Evolutionary conservation across 441 rosid genomes (phyloP), one percentile per base, ranked within the genome.

Genomic region (Erodium moschatum): DNA sequence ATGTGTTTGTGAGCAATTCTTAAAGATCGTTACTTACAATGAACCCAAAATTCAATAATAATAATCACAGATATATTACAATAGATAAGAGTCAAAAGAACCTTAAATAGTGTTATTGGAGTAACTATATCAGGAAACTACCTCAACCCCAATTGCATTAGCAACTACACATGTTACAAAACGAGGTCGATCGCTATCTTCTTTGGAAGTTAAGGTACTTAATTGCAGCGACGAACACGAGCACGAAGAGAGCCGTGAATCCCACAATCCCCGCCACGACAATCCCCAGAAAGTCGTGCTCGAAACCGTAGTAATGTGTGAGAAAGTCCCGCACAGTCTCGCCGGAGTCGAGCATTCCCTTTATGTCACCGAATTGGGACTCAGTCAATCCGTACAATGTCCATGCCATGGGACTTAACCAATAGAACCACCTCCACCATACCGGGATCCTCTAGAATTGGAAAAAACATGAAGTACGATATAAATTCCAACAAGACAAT

Each of bases 371-470:
- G 66, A 81, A 89, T 65, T 91, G 97, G 29, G 97, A 85, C 68
- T 81, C 82, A 64, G 85, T 72, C 60, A 89, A 60, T 69, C 97
- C 97, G 56, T 91, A 87, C 46, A 91, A 12, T 21, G 91, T 84
- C 92, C 92, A 89, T 1, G 94, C 64, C 21, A 87, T 58, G 0
- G 96, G 97, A 64, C 89, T 87, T 0, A 65, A 56, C 94, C 97
- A 87, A 68, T n/a, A n/a, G n/a, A n/a, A n/a, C n/a, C n/a, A n/a
- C n/a, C n/a, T n/a, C n/a, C n/a, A n/a, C n/a, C n/a, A 89, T 1
- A 80, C 50, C 0, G 97, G 96, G 58, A 87, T 82, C 72, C 91
- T 86, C 97, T 91, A 87, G 73, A 27, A 76, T 16, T 7, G 4
- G 4, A 29, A 29, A 1, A 29, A 29, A 29, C 4, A 29, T 1